Evolutionary conservation across 2,329 filamentous ascomycete species (phyloP).

Genomic region (Aureobasidium pullulans): DNA sequence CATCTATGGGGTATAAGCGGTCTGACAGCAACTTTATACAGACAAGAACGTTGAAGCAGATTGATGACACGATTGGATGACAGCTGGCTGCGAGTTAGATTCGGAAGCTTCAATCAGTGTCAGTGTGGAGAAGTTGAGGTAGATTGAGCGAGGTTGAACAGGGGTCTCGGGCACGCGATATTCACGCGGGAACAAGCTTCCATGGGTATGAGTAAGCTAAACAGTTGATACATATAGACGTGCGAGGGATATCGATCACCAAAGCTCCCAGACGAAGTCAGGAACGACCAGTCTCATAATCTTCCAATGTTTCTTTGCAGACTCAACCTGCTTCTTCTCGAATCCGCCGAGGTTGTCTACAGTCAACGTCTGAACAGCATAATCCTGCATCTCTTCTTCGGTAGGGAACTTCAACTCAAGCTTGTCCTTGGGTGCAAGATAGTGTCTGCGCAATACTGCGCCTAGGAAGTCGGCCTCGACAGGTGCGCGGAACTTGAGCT

Average conservation of each 20-base stretch:
- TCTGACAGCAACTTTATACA: no score
- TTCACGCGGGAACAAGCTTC: no score
- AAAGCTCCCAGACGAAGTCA: conserved; percentile 73
- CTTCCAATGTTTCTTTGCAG: conserved; percentile 78
- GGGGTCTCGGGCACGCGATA: background rate
- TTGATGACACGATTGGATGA: no score
- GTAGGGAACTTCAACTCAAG: conserved; percentile 43
- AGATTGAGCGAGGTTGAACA: background rate
- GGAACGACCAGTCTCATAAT: conserved; percentile 86
- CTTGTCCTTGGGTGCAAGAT: conserved; percentile 66
- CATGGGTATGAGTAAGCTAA: no score
- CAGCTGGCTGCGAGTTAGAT: background rate
- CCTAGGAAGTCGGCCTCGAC: conserved; percentile 59
- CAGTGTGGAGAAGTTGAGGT: background rate
- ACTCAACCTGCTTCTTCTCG: conserved; percentile 63
- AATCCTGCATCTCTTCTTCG: conserved; percentile 30
- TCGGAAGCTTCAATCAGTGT: background rate
- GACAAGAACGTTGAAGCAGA: no score
- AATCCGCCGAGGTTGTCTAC: conserved; percentile 60
- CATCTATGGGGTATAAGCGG: background rate
- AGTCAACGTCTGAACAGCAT: conserved; percentile 44
- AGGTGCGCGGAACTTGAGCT: conserved; percentile 57
- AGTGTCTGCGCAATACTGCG: conserved; percentile 62
- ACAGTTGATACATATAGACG: background rate
- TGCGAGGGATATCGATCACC: conserved; percentile 47